Conservation (phyloP, 352 stramenopile species). For the Aphanomyces astaci region DNA sequence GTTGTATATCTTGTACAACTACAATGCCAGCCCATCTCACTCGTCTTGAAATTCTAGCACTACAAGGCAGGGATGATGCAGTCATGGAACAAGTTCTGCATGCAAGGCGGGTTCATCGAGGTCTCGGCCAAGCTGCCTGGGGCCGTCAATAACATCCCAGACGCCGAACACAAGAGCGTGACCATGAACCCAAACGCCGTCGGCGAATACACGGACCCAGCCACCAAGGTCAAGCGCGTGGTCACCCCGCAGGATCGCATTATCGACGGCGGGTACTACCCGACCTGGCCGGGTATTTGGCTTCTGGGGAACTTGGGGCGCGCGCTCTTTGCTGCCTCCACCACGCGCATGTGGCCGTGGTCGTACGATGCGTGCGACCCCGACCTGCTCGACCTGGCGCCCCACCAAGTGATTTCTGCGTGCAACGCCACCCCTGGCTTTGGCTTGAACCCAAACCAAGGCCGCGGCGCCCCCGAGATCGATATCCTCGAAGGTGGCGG, state of each 20-base stretch:
- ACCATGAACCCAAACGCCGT: conserved; percentile 54
- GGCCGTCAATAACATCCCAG: conserved; percentile 27
- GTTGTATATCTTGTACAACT: neutral
- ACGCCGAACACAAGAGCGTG: conserved; percentile 11
- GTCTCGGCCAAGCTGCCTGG: conserved; percentile 72
- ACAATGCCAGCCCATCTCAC: too few species aligned
- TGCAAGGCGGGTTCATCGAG: conserved; percentile 86
- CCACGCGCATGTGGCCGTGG: conserved; percentile 93
- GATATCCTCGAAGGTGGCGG: conserved; percentile 87
- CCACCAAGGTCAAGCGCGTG: neutral
- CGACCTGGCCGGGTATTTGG: conserved; percentile 93
- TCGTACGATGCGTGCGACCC: conserved; percentile 85
- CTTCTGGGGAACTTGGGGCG: conserved; percentile 93
- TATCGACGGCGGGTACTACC: conserved; percentile 40
- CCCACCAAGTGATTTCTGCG: conserved; percentile 48
- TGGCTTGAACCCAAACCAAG: conserved; percentile 77
- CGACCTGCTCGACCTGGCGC: neutral
- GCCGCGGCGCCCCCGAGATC: conserved; percentile 90
- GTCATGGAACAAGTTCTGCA: conserved; percentile 91
- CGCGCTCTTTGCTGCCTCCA: conserved; percentile 87
- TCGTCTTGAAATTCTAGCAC: conserved; percentile 20
- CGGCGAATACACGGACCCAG: conserved; percentile 59
- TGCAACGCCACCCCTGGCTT: conserved; percentile 87
- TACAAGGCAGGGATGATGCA: conserved; percentile 82
- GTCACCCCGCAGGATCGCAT: conserved; percentile 27